Conservation (phyloP, 345 rosid genomes). For the Citrus cavaleriei region DNA sequence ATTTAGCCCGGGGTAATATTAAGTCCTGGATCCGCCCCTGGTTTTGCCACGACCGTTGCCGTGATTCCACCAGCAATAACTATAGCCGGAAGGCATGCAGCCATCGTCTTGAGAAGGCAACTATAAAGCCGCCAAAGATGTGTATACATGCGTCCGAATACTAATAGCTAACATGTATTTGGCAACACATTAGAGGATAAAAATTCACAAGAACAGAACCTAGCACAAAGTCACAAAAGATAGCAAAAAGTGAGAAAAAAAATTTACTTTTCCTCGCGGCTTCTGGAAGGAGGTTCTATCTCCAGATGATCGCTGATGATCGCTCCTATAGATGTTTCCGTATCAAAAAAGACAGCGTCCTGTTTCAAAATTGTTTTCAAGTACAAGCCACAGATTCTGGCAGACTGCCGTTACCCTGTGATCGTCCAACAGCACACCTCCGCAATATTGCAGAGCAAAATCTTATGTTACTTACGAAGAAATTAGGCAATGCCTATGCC, state of each 20-base stretch:
- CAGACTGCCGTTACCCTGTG: constrained; percentile 21
- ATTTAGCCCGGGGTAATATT: too few relatives aligned
- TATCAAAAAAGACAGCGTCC: constrained; percentile 78
- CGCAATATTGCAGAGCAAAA: constrained; percentile 17
- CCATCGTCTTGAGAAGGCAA: constrained; percentile 66
- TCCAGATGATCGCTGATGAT: constrained; percentile 86
- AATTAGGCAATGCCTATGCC: constrained; percentile 49
- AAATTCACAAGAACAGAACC: neutral
- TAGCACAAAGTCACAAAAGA: neutral
- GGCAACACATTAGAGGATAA: neutral
- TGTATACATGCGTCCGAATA: constrained; percentile 40
- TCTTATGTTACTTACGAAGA: constrained; percentile 52
- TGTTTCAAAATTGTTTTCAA: constrained; percentile 74
- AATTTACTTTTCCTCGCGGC: constrained; percentile 83
- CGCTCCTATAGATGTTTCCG: constrained; percentile 75
- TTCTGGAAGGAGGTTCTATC: constrained; percentile 84
- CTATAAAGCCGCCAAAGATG: constrained; percentile 58
- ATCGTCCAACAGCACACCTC: constrained; percentile 92
- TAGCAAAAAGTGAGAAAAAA: too few relatives aligned
- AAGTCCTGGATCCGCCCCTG: too few relatives aligned
- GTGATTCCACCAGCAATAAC: constrained; percentile 50
- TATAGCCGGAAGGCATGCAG: constrained; percentile 55
- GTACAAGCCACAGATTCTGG: neutral
- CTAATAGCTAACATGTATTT: constrained; percentile 26
- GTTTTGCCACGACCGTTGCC: constrained; percentile 53